Conservation (phyloP, 352 stramenopile genomes). For the Thraustochytrium striatum region DNA sequence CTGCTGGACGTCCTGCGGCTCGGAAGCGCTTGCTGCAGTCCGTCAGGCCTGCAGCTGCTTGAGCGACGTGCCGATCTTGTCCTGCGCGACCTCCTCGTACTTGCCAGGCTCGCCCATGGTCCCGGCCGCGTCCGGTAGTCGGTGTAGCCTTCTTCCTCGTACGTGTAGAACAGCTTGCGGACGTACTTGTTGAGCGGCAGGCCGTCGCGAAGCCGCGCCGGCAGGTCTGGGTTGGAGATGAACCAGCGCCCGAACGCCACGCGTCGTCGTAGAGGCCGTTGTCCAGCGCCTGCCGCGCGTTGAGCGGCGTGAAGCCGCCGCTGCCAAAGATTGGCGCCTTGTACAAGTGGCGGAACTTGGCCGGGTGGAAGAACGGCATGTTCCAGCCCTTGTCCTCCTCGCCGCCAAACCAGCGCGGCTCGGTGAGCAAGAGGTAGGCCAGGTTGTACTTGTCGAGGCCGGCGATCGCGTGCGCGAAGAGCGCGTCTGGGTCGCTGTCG, state of each 20-base stretch:
- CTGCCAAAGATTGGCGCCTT: slow-evolving; percentile 62
- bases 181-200: slow-evolving; percentile 60
- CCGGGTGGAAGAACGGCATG: neutral
- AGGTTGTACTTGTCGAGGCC: neutral
- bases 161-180: slow-evolving; percentile 57
- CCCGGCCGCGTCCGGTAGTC: too few relatives aligned
- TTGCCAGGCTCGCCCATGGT: too few relatives aligned
- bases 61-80: too few relatives aligned
- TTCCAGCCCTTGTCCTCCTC: slow-evolving; percentile 21
- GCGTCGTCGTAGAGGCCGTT: slow-evolving; percentile 59
- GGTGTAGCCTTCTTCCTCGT: slow-evolving; percentile 59
- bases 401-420: slow-evolving; percentile 55
- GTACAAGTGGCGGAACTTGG: slow-evolving; percentile 60
- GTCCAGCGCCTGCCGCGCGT: slow-evolving; percentile 58
- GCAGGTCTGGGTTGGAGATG: slow-evolving; percentile 70
- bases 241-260: slow-evolving; percentile 67
- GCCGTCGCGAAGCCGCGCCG: slow-evolving; percentile 61
- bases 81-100: too few relatives aligned
- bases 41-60: too few relatives aligned
- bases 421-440: slow-evolving; percentile 58
- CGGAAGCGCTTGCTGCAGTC: too few relatives aligned
- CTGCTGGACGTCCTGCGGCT: too few relatives aligned
- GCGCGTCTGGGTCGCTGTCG: slow-evolving; percentile 56
- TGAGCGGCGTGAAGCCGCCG: slow-evolving; percentile 62
- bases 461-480: slow-evolving; percentile 52